Base-by-base conservation (phyloP, 352 stramenopile genomes). In the Phytophthora meadii region DNA sequence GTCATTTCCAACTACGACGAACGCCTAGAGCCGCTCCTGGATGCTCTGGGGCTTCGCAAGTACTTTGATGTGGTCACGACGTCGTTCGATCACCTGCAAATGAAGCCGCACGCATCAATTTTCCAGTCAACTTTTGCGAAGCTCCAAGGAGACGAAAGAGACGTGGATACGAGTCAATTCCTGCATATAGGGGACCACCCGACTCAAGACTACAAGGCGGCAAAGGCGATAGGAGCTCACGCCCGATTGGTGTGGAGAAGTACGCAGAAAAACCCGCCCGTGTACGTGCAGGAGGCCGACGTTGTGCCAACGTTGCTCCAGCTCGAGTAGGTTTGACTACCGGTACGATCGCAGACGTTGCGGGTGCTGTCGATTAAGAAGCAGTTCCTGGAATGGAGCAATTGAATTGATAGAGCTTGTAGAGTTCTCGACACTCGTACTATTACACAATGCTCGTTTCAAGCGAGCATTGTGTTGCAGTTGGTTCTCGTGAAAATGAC, bases 1-100 rank as follows among this genome's bases (percentile, higher is more conserved):
- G 75, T 93, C 54, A 77, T 94, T 28, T 94, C 82, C 52, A 90
- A 94, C 68, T 93, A 90, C 68, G 86, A 94, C 60, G 84, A 94
- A 59, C 72, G 86, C 2, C 68, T 94, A 4, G 68, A 76, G 34
- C 17, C 42, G 2, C 67, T 94, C 19, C 60, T 94, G 4, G 46
- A 44, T 0, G 76, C 68, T 0, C 51, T 93, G 39, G 59, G 58
- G 28, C 77, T 94, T 12, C 57, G 64, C 36, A 51, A 56, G 32
- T 82, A 72, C 54, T 89, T 93, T 36, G 55, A 84, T 7, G 74
- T 81, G 36, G 76, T 92, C 47, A 79, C 82, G 36, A 82, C 77
- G 37, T 94, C 86, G 2, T 94, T 86, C 65, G 42, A 24, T 3
- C 61, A 82, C 14, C 54, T 72, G 15, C 40, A 59, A 1, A 65